phyloP scores from a whole-genome alignment of 257 asterid species.

The Solanum bulbocastanum region DNA sequence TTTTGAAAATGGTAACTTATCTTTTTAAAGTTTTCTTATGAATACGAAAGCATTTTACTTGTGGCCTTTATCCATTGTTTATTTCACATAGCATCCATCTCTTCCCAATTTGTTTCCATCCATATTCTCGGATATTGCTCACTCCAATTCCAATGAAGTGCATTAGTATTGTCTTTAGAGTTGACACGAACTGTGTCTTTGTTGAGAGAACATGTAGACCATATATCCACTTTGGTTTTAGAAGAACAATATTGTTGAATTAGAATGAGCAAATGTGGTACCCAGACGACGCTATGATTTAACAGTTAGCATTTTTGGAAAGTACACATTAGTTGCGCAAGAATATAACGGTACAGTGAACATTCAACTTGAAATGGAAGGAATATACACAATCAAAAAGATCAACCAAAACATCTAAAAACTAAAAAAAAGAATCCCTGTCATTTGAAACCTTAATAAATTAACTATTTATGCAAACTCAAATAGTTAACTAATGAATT shows the following conservation, averaged over 20 bases:
- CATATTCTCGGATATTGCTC: background rate
- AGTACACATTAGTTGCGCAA: background rate
- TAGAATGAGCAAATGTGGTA: background rate
- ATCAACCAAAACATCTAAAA: background rate
- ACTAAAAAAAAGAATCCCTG: background rate
- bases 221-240: background rate
- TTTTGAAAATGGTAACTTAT: background rate
- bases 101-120: background rate
- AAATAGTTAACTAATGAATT: background rate
- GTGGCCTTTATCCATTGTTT: background rate
- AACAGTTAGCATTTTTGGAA: background rate
- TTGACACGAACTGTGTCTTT: background rate
- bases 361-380: background rate
- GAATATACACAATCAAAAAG: background rate
- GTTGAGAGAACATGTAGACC: background rate
- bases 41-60: background rate
- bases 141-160: background rate
- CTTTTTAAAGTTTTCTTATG: background rate
- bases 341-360: background rate
- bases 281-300: background rate
- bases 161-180: background rate
- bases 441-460: background rate
- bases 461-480: background rate
- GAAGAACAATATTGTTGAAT: background rate
- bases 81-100: background rate